Evolutionary conservation across 306 rosid genomes (phyloP).

Genomic region (Lithocarpus polystachyus): DNA sequence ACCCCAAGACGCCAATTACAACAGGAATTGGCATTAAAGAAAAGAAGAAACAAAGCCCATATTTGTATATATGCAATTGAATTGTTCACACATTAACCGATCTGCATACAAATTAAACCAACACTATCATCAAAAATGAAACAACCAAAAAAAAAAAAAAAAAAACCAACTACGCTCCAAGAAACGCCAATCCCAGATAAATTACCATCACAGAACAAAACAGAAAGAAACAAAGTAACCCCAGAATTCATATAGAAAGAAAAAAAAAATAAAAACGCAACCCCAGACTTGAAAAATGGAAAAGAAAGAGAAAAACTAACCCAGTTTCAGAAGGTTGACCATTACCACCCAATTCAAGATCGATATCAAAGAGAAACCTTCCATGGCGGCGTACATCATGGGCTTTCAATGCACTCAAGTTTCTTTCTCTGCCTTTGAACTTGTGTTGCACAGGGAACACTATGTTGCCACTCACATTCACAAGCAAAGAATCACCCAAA

Average conservation of each 20-base stretch:
- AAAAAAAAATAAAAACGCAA: not conserved
- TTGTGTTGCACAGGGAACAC: slow-evolving; percentile 59
- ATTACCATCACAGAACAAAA: not conserved
- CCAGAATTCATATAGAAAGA: not conserved
- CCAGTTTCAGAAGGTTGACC: slow-evolving; percentile 70
- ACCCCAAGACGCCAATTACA: not conserved
- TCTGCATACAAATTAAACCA: not conserved
- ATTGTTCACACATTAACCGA: not conserved
- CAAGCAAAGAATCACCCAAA: slow-evolving; percentile 13
- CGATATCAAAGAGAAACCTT: slow-evolving; percentile 64
- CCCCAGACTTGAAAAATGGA: too few species aligned
- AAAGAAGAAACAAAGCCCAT: not conserved
- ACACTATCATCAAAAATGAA: not conserved
- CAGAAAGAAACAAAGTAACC: not conserved
- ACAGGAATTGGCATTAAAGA: not conserved
- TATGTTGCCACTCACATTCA: slow-evolving; percentile 33
- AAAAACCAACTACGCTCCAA: not conserved
- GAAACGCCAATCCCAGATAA: not conserved
- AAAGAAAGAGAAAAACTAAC: slow-evolving; percentile 25
- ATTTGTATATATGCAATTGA: not conserved
- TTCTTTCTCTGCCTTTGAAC: slow-evolving; percentile 47
- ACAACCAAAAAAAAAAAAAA: not conserved
- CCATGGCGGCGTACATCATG: slow-evolving; percentile 71
- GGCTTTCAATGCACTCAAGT: slow-evolving; percentile 46
- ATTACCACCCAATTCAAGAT: slow-evolving; percentile 74